These are phyloP conservation scores for Chlamydomonas incerta DNA, from an alignment of 139 green algal species.

Conservation along the genomic window DNA sequence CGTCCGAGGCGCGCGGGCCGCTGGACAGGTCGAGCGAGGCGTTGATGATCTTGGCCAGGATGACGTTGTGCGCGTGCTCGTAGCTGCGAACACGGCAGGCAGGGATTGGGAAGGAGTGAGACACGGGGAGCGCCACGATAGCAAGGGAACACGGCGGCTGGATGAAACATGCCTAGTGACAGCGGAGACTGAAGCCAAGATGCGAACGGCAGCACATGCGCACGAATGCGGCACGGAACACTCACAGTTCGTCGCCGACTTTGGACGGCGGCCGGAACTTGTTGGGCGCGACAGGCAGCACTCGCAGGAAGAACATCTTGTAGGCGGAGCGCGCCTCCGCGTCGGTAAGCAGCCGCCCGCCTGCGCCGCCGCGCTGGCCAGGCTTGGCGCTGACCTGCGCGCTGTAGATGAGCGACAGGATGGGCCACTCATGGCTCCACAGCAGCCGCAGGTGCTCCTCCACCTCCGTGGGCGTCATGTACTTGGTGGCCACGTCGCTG, in stretches of 20 bases:
- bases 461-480: slow-evolving; percentile 83
- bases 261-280: slow-evolving; percentile 85
- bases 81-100: slow-evolving; percentile 57
- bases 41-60: slow-evolving; percentile 80
- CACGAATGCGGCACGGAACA: too few species aligned
- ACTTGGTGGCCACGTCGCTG: slow-evolving; percentile 62
- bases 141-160: too few species aligned
- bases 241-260: slow-evolving; percentile 67
- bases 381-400: background rate
- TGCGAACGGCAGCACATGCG: too few species aligned
- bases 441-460: slow-evolving; percentile 78
- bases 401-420: slow-evolving; percentile 79
- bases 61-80: slow-evolving; percentile 95
- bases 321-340: slow-evolving; percentile 45
- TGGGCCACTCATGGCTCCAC: slow-evolving; percentile 76
- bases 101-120: too few species aligned
- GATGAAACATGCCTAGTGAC: too few species aligned
- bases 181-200: too few species aligned
- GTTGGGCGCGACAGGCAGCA: slow-evolving; percentile 92
- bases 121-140: too few species aligned
- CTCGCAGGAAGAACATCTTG: slow-evolving; percentile 91
- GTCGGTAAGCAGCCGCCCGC: slow-evolving; percentile 24
- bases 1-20: slow-evolving; percentile 29
- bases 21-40: slow-evolving; percentile 79
- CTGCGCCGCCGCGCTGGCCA: background rate